Evolutionary conservation across 805 yeast genomes (phyloP).

Genomic region (Danielia oregonensis): DNA sequence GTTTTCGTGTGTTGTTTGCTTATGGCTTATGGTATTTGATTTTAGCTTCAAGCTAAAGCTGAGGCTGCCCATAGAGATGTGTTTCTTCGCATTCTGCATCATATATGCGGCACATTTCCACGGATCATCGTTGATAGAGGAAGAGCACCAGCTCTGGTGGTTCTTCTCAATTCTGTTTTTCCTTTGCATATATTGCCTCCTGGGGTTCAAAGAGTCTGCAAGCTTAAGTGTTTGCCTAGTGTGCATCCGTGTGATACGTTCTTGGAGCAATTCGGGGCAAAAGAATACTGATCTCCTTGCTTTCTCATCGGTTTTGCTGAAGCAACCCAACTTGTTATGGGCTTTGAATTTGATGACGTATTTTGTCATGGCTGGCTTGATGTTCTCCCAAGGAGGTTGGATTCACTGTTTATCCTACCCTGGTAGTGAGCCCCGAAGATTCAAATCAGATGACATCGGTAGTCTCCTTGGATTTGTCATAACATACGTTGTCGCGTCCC

Average conservation of each 20-base stretch:
- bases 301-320: constrained; percentile 40
- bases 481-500: constrained; percentile 42
- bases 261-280: constrained; percentile 91
- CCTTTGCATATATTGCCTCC: constrained; percentile 7
- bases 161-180: constrained; percentile 27
- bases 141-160: constrained; percentile 97
- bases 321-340: constrained; percentile 43
- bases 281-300: constrained; percentile 49
- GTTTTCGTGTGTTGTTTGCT: no score
- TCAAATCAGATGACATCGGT: constrained; percentile 17
- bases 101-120: constrained; percentile 69
- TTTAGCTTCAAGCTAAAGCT: background rate
- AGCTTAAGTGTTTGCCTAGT: constrained; percentile 17
- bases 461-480: constrained; percentile 39
- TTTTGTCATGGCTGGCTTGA: constrained; percentile 16
- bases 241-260: constrained; percentile 57
- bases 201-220: constrained; percentile 2
- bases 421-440: constrained; percentile 1
- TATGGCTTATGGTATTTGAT: background rate
- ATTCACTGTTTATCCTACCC: constrained; percentile 18
- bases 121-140: constrained; percentile 77
- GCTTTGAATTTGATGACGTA: constrained; percentile 40
- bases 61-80: no score
- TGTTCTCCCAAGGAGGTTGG: constrained; percentile 24
- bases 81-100: constrained; percentile 44